These are phyloP conservation scores for Curvularia verruculosa DNA, from an alignment of 2,329 filamentous ascomycete genomes.

Conservation along the genomic window DNA sequence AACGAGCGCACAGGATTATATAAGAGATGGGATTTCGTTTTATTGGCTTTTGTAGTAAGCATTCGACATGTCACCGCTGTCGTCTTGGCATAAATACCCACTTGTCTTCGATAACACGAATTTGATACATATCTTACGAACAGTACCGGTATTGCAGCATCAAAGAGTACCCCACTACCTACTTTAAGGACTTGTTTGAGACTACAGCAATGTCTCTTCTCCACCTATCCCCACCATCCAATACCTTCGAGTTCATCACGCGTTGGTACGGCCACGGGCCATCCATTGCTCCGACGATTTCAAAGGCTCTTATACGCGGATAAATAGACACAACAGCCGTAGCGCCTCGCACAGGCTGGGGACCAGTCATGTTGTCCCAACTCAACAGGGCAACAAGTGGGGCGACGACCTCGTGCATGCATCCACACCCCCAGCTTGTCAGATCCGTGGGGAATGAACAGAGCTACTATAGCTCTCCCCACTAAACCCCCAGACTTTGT, in stretches of 20 bases:
- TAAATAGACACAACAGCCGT: slow-evolving; percentile 28
- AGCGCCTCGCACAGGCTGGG: slow-evolving; percentile 15
- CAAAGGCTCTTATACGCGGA: slow-evolving; percentile 24
- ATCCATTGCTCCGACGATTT: slow-evolving; percentile 10
- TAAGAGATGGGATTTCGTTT: neutral
- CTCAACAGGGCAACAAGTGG: neutral
- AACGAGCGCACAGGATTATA: neutral
- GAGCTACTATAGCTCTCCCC: too few relatives aligned
- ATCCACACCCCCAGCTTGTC: slow-evolving; percentile 2
- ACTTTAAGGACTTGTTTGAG: neutral
- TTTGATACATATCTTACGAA: neutral
- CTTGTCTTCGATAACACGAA: neutral
- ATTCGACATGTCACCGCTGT: neutral
- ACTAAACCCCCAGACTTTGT: neutral
- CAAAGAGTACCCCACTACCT: neutral
- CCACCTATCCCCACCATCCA: slow-evolving; percentile 1
- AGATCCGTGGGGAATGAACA: slow-evolving; percentile 1
- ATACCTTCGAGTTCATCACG: slow-evolving; percentile 17
- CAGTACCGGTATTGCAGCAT: neutral
- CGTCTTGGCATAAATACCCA: neutral
- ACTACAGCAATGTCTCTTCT: neutral
- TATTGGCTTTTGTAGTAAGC: neutral
- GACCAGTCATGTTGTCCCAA: neutral
- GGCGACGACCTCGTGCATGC: neutral
- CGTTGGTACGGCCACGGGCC: slow-evolving; percentile 19